Evolutionary conservation across 306 rosid genomes (phyloP).

Genomic region (Fragaria ananassa): DNA sequence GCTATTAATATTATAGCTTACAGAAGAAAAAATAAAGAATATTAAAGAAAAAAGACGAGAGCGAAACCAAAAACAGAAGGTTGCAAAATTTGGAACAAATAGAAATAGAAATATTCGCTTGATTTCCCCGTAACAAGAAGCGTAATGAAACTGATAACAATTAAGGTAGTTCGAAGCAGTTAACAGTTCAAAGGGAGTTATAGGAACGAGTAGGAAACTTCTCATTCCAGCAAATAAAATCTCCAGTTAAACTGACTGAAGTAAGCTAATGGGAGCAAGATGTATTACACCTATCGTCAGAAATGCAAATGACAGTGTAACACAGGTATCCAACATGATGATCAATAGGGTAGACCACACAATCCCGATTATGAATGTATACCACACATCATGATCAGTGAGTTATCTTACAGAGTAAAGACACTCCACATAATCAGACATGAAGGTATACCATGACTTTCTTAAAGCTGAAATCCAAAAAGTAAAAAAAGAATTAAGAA

Average conservation of each 20-base stretch:
- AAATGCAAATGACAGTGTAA: background rate
- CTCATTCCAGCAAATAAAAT: background rate
- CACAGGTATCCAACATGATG: conserved; percentile 1
- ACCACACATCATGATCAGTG: background rate
- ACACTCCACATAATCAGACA: conserved; percentile 5
- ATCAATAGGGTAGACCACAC: conserved; percentile 2
- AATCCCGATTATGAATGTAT: background rate
- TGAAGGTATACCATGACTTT: conserved; percentile 1
- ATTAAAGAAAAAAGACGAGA: background rate
- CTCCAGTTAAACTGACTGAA: background rate
- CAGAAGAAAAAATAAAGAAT: background rate
- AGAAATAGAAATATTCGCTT: background rate
- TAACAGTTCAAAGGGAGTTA: background rate
- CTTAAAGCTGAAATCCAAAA: conserved; percentile 17
- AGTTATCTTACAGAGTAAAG: background rate
- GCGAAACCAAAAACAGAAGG: background rate
- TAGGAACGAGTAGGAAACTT: background rate
- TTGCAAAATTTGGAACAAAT: conserved; percentile 5
- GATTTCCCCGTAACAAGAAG: too few relatives aligned
- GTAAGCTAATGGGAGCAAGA: background rate
- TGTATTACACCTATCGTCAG: background rate
- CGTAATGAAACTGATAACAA: background rate
- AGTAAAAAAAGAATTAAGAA: background rate
- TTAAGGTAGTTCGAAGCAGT: background rate
- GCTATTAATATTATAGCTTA: background rate